Conservation (phyloP, 495 filamentous ascomycete genomes). For the Margaritispora aquatica region DNA sequence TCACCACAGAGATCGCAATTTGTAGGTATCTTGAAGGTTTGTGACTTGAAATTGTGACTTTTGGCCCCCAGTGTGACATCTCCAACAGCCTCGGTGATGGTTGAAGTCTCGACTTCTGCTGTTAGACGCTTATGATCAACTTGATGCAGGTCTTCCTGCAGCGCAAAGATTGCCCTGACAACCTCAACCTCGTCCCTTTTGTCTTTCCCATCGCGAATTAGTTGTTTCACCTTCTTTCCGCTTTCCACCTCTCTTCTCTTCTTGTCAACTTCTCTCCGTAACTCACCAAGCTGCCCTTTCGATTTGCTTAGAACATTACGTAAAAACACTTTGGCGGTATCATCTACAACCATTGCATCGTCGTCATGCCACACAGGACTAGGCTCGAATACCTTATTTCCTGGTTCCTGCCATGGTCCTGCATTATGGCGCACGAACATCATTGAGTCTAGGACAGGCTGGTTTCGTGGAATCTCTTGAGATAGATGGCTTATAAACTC, state of each 20-base stretch:
- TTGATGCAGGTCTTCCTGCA: conserved; percentile 81
- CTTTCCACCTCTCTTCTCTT: conserved; percentile 77
- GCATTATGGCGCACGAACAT: conserved; percentile 97
- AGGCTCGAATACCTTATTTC: conserved; percentile 81
- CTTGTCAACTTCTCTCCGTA: conserved; percentile 75
- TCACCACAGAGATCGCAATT: conserved; percentile 97
- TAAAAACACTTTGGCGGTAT: conserved; percentile 79
- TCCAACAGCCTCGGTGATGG: conserved; percentile 78
- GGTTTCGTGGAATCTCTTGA: conserved; percentile 81
- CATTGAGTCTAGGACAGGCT: conserved; percentile 82
- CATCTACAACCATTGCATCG: conserved; percentile 72
- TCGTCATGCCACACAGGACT: conserved; percentile 98
- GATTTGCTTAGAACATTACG: conserved; percentile 89
- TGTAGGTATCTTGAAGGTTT: conserved; percentile 97
- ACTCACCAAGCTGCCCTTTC: conserved; percentile 69
- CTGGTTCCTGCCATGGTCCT: conserved; percentile 70
- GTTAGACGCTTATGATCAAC: conserved; percentile 80
- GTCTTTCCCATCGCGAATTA: conserved; percentile 72
- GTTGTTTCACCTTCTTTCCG: conserved; percentile 63
- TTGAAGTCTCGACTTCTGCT: conserved; percentile 85
- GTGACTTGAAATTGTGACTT: conserved; percentile 92
- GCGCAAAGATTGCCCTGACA: conserved; percentile 64
- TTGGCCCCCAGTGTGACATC: conserved; percentile 87
- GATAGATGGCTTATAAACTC: conserved; percentile 63
- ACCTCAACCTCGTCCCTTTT: conserved; percentile 78